Evolutionary conservation across 805 yeast genomes (phyloP).

Genomic region (Blastobotrys peoriensis): DNA sequence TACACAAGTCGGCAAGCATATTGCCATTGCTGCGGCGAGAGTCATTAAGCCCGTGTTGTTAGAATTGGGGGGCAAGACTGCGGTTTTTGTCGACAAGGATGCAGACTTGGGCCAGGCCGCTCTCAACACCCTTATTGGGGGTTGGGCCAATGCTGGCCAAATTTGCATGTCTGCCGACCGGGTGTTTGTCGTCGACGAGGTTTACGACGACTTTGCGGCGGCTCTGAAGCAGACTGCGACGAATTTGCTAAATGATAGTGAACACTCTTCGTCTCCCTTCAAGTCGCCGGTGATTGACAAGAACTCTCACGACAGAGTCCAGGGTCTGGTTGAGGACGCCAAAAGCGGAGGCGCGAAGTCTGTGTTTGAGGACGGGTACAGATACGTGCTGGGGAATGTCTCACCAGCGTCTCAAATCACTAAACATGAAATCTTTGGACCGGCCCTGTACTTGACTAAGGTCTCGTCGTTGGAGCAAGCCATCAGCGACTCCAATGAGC

Average conservation of each 20-base stretch:
- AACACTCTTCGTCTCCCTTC: too few relatives aligned
- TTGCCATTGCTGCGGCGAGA: constrained; percentile 65
- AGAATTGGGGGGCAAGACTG: constrained; percentile 85
- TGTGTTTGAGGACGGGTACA: constrained; percentile 59
- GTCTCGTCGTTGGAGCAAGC: constrained; percentile 64
- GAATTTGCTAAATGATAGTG: constrained; percentile 4
- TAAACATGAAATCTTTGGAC: constrained; percentile 76
- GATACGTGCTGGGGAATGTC: constrained; percentile 64
- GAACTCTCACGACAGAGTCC: constrained; percentile 13
- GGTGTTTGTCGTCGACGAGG: constrained; percentile 62
- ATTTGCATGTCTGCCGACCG: constrained; percentile 85
- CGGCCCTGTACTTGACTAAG: constrained; percentile 62
- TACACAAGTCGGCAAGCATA: constrained; percentile 67
- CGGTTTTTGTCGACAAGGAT: constrained; percentile 68
- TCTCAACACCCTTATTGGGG: constrained; percentile 55
- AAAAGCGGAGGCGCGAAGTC: constrained; percentile 60
- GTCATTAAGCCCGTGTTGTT: constrained; percentile 70
- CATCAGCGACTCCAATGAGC: constrained; percentile 57
- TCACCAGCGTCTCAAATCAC: constrained; percentile 50
- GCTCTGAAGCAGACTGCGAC: constrained; percentile 33
- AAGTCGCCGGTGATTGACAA: constrained; percentile 4
- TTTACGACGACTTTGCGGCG: constrained; percentile 55
- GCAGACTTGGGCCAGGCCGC: constrained; percentile 59
- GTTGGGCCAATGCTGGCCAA: constrained; percentile 77
- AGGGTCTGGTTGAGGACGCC: constrained; percentile 48